Conservation (phyloP, 257 asterid species). For the Nemophila menziesii region DNA sequence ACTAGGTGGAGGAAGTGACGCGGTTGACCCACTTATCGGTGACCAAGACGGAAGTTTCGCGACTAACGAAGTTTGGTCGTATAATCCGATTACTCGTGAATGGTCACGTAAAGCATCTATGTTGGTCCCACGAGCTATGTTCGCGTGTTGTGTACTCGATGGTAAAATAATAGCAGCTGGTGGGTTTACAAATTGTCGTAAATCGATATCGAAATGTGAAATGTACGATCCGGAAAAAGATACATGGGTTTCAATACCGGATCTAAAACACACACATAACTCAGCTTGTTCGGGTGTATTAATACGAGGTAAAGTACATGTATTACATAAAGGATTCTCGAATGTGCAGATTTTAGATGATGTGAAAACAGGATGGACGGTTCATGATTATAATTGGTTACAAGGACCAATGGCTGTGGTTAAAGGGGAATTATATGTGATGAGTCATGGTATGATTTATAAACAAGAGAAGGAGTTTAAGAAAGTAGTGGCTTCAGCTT, state of each 20-base stretch:
- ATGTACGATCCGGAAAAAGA: slow-evolving; percentile 82
- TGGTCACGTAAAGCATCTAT: slow-evolving; percentile 71
- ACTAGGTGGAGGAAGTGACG: slow-evolving; percentile 93
- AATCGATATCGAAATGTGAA: slow-evolving; percentile 86
- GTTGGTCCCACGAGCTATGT: slow-evolving; percentile 95
- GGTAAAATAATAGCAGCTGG: slow-evolving; percentile 93
- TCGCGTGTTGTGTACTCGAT: slow-evolving; percentile 81
- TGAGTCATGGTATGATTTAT: slow-evolving; percentile 76
- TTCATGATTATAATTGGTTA: slow-evolving; percentile 75
- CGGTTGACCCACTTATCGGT: slow-evolving; percentile 88
- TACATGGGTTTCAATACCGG: slow-evolving; percentile 73
- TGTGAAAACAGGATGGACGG: slow-evolving; percentile 66
- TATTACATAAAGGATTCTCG: slow-evolving; percentile 86
- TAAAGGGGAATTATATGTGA: slow-evolving; percentile 66
- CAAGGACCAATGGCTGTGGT: slow-evolving; percentile 95
- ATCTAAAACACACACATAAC: slow-evolving; percentile 75
- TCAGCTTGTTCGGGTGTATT: slow-evolving; percentile 85
- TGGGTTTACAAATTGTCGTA: slow-evolving; percentile 81
- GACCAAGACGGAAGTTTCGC: slow-evolving; percentile 97
- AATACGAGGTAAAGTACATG: slow-evolving; percentile 64
- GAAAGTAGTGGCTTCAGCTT: slow-evolving; percentile 56
- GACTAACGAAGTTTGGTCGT: slow-evolving; percentile 88
- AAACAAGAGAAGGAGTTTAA: slow-evolving; percentile 60
- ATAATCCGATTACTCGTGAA: slow-evolving; percentile 46
- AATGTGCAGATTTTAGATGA: slow-evolving; percentile 71